Evolutionary conservation across 352 stramenopile species (phyloP), one percentile per base, ranked within the genome.

Genomic region (Globisporangium emineosum): DNA sequence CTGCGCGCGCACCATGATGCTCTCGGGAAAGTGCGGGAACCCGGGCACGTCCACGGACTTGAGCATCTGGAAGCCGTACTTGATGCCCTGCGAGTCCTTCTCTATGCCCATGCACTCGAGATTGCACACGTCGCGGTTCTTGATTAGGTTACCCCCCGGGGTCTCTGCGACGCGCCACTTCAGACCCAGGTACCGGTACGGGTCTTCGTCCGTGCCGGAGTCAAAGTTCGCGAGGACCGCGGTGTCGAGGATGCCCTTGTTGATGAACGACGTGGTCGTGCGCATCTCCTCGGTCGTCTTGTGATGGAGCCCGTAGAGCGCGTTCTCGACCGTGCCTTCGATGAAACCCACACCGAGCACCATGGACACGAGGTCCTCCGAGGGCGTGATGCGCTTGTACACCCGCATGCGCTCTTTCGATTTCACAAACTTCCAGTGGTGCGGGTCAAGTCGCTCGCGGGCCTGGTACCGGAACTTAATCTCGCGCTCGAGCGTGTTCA

Each of bases 201-300:
- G 77, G 17, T 87, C 79, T 0, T 53, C 43, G 8, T 73, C 32
- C 0, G 70, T 81, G 3, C 69, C 72, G 0, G 45, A 57, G 25
- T 89, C 72, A 7, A 89, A 64, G 19, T 69, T 72, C 1, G 68
- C 62, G 5, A 89, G 53, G 25, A 89, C 54, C 0, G 76, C 72
- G 5, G 71, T 69, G 55, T 89, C 76, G 2, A 86, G 33, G 23
- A 64, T 40, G 40, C 68, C 57, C 35, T 83, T 81, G 64, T 72
- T 77, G 29, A 76, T 52, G 49, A 68, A 76, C 1, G 71, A 60
- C 27, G 73, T 65, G 0, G 65, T 77, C 33, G 71, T 67, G 2
- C 78, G 72, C 74, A 86, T 86, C 53, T 85, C 77, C 6, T 83
- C 68, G 1, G 73, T 76, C 2, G 60, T 86, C 59, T 83, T 84